Evolutionary conservation across 306 rosid species (phyloP).

Genomic region (Quercus rubra): DNA sequence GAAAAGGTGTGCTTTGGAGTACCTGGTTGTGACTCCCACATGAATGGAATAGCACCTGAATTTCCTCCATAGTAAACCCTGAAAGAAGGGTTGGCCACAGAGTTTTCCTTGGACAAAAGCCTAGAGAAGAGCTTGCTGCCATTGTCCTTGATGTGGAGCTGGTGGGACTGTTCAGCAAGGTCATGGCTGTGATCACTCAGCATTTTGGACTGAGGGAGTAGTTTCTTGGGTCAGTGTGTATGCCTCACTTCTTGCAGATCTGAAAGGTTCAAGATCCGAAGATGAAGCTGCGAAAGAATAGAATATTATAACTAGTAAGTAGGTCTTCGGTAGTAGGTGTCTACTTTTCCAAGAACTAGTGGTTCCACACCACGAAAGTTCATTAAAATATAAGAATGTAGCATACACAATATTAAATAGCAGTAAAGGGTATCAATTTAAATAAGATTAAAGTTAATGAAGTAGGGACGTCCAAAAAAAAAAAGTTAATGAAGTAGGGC

Average conservation of each 20-base stretch:
- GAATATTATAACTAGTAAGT: background rate
- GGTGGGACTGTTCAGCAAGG: background rate
- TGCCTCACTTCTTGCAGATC: conserved; percentile 1
- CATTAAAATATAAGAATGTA: background rate
- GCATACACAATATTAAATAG: background rate
- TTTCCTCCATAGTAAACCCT: conserved; percentile 55
- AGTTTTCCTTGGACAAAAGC: conserved; percentile 35
- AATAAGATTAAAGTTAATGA: background rate
- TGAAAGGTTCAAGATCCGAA: conserved; percentile 31
- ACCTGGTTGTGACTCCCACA: conserved; percentile 63
- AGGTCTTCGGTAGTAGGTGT: background rate
- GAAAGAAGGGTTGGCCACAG: conserved; percentile 39
- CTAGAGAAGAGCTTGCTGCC: conserved; percentile 22
- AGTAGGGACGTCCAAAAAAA: too few species aligned
- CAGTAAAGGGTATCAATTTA: background rate
- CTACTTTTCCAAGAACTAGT: background rate
- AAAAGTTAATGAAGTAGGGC: too few species aligned
- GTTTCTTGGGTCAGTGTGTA: background rate
- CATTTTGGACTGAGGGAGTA: conserved; percentile 15
- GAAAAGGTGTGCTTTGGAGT: conserved; percentile 50
- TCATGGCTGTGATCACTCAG: too few species aligned
- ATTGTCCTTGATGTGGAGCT: conserved; percentile 17
- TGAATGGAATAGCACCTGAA: conserved; percentile 44
- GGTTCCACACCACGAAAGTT: background rate
- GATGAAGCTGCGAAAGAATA: conserved; percentile 1